Base-by-base conservation (phyloP, 805 yeast species). In the Komagataella phaffii region DNA sequence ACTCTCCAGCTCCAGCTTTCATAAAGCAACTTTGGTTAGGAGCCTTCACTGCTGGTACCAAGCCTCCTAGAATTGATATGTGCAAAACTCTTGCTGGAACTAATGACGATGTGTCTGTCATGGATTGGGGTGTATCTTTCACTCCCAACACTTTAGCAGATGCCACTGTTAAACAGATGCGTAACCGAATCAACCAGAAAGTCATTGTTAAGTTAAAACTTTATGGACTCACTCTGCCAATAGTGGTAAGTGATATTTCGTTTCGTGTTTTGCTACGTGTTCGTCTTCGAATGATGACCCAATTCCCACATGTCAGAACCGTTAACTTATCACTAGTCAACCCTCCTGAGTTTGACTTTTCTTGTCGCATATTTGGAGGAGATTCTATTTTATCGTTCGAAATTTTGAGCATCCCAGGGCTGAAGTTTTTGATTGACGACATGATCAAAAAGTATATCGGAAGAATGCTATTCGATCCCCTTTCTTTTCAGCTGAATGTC, bases 61-160 rank as follows among this genome's bases (percentile, higher is more conserved):
- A 93, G 69, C 96, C 99, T 7, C 96, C 96, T 40, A 79, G 99
- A 65, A 75, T 93, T 54, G 97, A 93, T 62, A 74, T 75, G 56
- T 97, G 91, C 17, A 87, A 93, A 63, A 87, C 97, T 2, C 79
- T 89, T 61, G 86, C 83, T 49, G 87, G 91, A 56, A 91, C 97
- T n/a, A 83, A 80, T 30, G 85, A 85, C 55, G 96, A 91, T 62
- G 84, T 93, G 50, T 95, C 91, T 8, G 96, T 95, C 51, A 93
- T 93, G 96, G 99, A 93, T 67, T 91, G 97, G 97, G 85, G 82
- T 46, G 77, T 85, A 47, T 86, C 96, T 1, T 88, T 90, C 71
- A 85, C 88, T 24, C 99, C 99, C n/a, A 88, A 88, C 66, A 85
- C 89, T 45, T 67, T 80, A 49, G 84, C 85, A 46, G 99, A 93